A percentile compares a stretch with the other conserved stretches of the same genome.
phyloP scores from a whole-genome alignment of 164 flowering plant species.

The Stephania japonica region DNA sequence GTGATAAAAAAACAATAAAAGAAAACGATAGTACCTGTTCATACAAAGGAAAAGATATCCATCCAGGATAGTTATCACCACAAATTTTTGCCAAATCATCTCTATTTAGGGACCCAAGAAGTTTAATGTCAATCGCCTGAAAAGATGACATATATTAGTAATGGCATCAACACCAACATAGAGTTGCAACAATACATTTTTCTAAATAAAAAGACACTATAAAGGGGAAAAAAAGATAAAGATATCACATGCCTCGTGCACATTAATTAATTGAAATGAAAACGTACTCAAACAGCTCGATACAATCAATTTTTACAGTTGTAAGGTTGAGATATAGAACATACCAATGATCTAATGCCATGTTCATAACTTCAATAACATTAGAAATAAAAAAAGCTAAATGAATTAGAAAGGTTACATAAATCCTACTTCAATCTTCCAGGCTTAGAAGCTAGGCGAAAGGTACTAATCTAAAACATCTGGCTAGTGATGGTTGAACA shows the following conservation, averaged over 20 bases:
- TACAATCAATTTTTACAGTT: no score
- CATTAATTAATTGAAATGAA: background rate
- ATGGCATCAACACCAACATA: background rate
- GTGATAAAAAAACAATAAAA: background rate
- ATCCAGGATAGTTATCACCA: slow-evolving; percentile 88
- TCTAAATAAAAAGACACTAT: background rate
- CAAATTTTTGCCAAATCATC: slow-evolving; percentile 92
- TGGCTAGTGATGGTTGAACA: no score
- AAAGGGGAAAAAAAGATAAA: background rate
- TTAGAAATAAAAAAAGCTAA: no score
- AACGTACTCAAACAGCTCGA: background rate
- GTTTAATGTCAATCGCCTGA: slow-evolving; percentile 90
- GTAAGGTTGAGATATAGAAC: no score
- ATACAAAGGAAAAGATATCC: slow-evolving; percentile 93
- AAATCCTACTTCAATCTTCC: no score
- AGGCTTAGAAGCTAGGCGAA: no score
- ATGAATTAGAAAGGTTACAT: no score
- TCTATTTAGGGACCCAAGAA: slow-evolving; percentile 68
- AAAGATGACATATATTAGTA: slow-evolving; percentile 2
- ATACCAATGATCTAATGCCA: no score
- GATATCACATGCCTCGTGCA: background rate
- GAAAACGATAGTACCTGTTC: slow-evolving; percentile 61
- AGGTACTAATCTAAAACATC: no score
- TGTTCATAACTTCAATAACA: no score
- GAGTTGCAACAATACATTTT: background rate